phyloP scores from a whole-genome alignment of 352 stramenopile genomes.

The Pythium coloratum region DNA sequence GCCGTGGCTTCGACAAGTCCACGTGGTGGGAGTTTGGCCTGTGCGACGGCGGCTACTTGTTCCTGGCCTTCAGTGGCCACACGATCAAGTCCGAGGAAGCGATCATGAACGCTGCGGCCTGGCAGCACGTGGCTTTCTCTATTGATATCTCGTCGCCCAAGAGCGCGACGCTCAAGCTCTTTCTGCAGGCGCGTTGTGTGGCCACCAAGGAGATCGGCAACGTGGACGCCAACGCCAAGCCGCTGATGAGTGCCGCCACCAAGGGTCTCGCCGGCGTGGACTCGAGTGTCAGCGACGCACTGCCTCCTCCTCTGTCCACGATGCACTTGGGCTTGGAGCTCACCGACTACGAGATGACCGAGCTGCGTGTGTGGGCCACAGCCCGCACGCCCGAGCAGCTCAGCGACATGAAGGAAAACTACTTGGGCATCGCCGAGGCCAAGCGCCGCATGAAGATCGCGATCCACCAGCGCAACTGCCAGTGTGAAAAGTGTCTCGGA shows the following conservation, averaged over 20 bases:
- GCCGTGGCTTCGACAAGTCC: slow-evolving; percentile 14
- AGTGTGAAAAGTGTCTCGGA: slow-evolving; percentile 72
- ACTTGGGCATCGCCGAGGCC: slow-evolving; percentile 77
- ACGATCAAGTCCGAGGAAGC: slow-evolving; percentile 44
- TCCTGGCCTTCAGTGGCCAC: slow-evolving; percentile 48
- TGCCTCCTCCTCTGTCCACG: slow-evolving; percentile 38
- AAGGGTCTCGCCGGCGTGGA: slow-evolving; percentile 10
- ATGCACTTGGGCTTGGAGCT: slow-evolving; percentile 51
- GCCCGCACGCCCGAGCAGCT: slow-evolving; percentile 71
- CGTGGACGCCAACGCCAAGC: slow-evolving; percentile 37
- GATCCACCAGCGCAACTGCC: slow-evolving; percentile 83
- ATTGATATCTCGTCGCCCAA: slow-evolving; percentile 57
- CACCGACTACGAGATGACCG: slow-evolving; percentile 65
- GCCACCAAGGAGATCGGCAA: slow-evolving; percentile 42
- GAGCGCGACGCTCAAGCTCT: slow-evolving; percentile 56
- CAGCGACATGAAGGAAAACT: slow-evolving; percentile 87
- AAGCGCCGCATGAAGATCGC: slow-evolving; percentile 85
- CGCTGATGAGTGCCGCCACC: slow-evolving; percentile 8
- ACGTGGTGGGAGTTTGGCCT: slow-evolving; percentile 51
- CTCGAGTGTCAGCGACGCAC: neutral
- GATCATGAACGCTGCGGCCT: slow-evolving; percentile 41
- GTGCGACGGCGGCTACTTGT: slow-evolving; percentile 43
- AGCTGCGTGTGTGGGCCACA: slow-evolving; percentile 78
- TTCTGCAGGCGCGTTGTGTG: slow-evolving; percentile 56
- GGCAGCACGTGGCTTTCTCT: slow-evolving; percentile 74